Evolutionary conservation across 108 stramenopile species (phyloP), one percentile per base, ranked within the genome.

Genomic region (Cyclotella sp.): DNA sequence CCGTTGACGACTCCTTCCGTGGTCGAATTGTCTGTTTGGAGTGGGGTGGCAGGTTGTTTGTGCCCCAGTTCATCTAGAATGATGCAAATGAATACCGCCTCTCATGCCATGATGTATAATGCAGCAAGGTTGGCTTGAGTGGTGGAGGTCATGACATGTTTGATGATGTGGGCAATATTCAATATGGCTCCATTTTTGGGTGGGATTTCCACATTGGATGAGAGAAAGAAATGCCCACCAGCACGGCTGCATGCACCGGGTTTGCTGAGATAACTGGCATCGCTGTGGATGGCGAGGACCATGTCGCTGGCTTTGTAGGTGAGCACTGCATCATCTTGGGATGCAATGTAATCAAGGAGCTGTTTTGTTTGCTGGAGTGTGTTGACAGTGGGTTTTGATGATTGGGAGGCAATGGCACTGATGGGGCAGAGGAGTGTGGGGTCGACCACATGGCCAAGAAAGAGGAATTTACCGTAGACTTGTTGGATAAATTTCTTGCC

Each of bases 211-310:
- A 8, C 49, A 19, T 51, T 21, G 52, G 15, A 16, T n/a, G 69
- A 53, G 11, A 82, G 61, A 59, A 66, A 82, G 57, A 53, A 51
- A 52, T 63, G 34, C 6, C 34, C 34, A 34, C 34, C 34, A 6
- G 6, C 34, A 6, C 34, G 34, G 34, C 34, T 34, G 6, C 34
- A 34, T 34, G 34, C 34, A 34, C 34, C 34, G 2, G 34, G 34
- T 34, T 34, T 6, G 34, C 34, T 34, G 18, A 87, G 70, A 55
- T 87, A 87, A 45, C 69, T 51, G 41, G 76, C 75, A 58, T 84
- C 70, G 64, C 40, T 52, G 21, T 79, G 41, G 70, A 34, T 34
- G 34, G 34, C 6, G 2, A 34, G 34, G 34, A 34, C 2, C 34
- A 34, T 34, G 34, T 34, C 77, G 29, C 73, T 79, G 63, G 68